Evolutionary conservation across 192 early-diverging fungal species (phyloP).

Genomic region (Powellomyces hirtus): DNA sequence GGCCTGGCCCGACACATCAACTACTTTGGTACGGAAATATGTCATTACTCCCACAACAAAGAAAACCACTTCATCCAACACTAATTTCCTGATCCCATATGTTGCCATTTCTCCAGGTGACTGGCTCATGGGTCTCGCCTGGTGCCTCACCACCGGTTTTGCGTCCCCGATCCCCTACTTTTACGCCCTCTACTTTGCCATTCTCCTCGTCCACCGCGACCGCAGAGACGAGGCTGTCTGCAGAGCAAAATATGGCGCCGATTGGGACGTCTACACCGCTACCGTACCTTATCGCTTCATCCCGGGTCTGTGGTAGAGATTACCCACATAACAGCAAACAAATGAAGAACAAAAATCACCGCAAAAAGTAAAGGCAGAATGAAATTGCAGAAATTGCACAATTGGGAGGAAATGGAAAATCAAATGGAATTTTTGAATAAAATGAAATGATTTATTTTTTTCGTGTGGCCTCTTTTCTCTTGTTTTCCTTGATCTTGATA

Average conservation of each 20-base stretch:
- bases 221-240: conserved; percentile 89
- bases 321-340: too few relatives aligned
- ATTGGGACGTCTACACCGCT: conserved; percentile 86
- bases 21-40: conserved; percentile 65
- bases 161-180: conserved; percentile 83
- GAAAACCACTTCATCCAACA: too few relatives aligned
- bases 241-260: conserved; percentile 86
- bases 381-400: too few relatives aligned
- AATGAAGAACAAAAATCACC: too few relatives aligned
- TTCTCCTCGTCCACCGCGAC: conserved; percentile 86
- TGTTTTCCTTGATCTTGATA: too few relatives aligned
- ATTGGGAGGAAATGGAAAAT: too few relatives aligned
- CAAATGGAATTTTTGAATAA: too few relatives aligned
- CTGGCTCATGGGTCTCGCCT: conserved; percentile 88
- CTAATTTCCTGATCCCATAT: conserved; percentile 1
- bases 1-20: conserved; percentile 91
- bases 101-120: conserved; percentile 66
- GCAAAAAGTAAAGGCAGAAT: too few relatives aligned
- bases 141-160: conserved; percentile 87
- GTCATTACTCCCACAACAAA: too few relatives aligned
- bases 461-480: too few relatives aligned
- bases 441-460: too few relatives aligned
- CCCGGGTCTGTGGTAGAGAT: conserved; percentile 51
- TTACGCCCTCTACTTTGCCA: conserved; percentile 88
- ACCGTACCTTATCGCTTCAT: conserved; percentile 83